Evolutionary conservation across 768 basidiomycete genomes (phyloP).

Genomic region (Tricholoma furcatifolium): DNA sequence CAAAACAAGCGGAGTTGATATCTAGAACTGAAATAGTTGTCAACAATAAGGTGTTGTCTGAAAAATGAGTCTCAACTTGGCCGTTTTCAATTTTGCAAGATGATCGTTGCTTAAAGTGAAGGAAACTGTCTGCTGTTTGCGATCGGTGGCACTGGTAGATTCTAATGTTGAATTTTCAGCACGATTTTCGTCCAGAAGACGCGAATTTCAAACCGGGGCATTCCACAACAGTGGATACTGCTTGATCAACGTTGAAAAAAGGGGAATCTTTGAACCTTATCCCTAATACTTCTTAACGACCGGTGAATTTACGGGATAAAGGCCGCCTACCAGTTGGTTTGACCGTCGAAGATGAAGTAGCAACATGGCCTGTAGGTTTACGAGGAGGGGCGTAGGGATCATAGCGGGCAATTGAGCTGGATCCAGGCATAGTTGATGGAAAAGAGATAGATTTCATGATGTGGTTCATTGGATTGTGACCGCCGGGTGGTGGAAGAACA

Average conservation of each 20-base stretch:
- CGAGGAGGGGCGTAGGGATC: constrained; percentile 69
- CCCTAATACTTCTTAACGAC: constrained; percentile 33
- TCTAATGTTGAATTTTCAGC: constrained; percentile 41
- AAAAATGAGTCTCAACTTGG: constrained; percentile 42
- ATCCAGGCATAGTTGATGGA: constrained; percentile 25
- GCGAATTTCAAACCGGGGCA: constrained; percentile 63
- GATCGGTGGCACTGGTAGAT: constrained; percentile 76
- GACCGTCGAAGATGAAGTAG: constrained; percentile 28
- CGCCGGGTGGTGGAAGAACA: constrained; percentile 16
- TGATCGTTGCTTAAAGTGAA: constrained; percentile 74
- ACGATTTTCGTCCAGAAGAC: neutral
- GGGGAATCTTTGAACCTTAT: constrained; percentile 82
- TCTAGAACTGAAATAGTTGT: constrained; percentile 44
- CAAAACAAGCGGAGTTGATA: constrained; percentile 87
- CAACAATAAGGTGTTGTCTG: neutral
- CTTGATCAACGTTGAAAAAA: constrained; percentile 68
- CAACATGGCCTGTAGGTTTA: constrained; percentile 35
- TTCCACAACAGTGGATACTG: constrained; percentile 63
- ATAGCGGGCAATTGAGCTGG: constrained; percentile 46
- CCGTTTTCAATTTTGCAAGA: constrained; percentile 51
- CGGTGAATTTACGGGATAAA: neutral
- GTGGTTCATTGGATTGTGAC: constrained; percentile 22
- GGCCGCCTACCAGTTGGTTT: constrained; percentile 29
- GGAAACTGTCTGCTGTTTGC: constrained; percentile 56
- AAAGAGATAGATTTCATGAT: constrained; percentile 30